Conservation (phyloP, 2,329 filamentous ascomycete genomes). For the Lachnellula cervina region DNA sequence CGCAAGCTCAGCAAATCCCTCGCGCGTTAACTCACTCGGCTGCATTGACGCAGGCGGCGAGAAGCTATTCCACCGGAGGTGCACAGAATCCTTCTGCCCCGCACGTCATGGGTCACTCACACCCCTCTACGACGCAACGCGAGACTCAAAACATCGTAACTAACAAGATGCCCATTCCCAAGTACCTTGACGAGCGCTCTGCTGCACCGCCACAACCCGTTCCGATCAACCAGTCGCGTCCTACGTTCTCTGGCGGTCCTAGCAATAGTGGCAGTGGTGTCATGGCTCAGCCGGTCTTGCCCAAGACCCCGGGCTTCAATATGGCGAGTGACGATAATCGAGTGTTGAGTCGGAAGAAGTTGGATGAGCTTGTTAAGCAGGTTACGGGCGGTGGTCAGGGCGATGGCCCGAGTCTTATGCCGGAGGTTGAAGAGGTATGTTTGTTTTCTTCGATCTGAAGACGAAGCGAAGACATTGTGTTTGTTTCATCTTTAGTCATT, state of each 20-base stretch:
- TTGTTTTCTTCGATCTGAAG: not conserved
- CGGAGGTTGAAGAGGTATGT: slow-evolving; percentile 91
- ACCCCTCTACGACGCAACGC: slow-evolving; percentile 20
- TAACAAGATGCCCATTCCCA: slow-evolving; percentile 44
- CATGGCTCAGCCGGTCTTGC: slow-evolving; percentile 80
- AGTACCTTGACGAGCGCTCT: slow-evolving; percentile 64
- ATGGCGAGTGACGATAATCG: slow-evolving; percentile 90
- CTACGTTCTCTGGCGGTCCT: slow-evolving; percentile 76
- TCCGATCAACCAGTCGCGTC: slow-evolving; percentile 64
- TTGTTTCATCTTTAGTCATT: not conserved
- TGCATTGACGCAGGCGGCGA: slow-evolving; percentile 28
- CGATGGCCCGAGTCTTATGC: slow-evolving; percentile 67
- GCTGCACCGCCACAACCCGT: slow-evolving; percentile 70
- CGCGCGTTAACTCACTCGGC: slow-evolving; percentile 30
- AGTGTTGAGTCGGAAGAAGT: slow-evolving; percentile 94
- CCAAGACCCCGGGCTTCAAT: slow-evolving; percentile 75
- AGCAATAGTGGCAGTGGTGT: slow-evolving; percentile 73
- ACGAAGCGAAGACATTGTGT: not conserved
- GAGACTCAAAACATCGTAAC: slow-evolving; percentile 26
- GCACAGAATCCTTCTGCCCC: slow-evolving; percentile 9
- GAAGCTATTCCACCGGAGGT: slow-evolving; percentile 30
- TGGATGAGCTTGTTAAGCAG: slow-evolving; percentile 91
- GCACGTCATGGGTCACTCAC: slow-evolving; percentile 31
- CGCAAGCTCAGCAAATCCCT: slow-evolving; percentile 18
- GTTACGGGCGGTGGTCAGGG: slow-evolving; percentile 76